Evolutionary conservation across 164 flowering plant species (phyloP).

Genomic region (Berberis vulgaris): DNA sequence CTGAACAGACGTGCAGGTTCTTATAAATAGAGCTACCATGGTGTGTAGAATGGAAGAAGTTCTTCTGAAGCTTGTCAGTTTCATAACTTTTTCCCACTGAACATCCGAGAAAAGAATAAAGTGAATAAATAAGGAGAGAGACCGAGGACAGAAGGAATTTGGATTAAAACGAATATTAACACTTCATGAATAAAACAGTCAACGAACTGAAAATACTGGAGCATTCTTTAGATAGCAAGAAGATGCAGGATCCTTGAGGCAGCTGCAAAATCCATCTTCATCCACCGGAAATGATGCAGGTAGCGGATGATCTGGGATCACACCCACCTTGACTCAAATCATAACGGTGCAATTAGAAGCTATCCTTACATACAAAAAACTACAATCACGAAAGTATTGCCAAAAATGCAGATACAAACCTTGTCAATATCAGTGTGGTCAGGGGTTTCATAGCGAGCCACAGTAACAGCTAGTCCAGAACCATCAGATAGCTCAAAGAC

Average conservation of each 20-base stretch:
- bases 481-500: constrained; percentile 98
- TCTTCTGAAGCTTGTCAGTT: too few species aligned
- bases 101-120: too few species aligned
- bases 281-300: constrained; percentile 82
- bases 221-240: constrained; percentile 53
- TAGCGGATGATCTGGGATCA: constrained; percentile 84
- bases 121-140: too few species aligned
- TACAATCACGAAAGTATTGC: not conserved
- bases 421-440: constrained; percentile 91
- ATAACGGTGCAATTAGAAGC: not conserved
- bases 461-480: constrained; percentile 93
- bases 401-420: constrained; percentile 28
- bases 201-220: constrained; percentile 57
- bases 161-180: constrained; percentile 2
- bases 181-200: not conserved
- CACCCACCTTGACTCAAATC: constrained; percentile 51
- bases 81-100: too few species aligned
- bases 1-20: too few species aligned
- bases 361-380: not conserved
- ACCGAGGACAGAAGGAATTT: too few species aligned
- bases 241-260: constrained; percentile 69
- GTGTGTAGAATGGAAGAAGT: too few species aligned
- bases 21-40: too few species aligned
- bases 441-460: constrained; percentile 98
- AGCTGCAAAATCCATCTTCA: constrained; percentile 67